Evolutionary conservation across 768 basidiomycete genomes (phyloP), one percentile per base, ranked within the genome.

Genomic region (Naganishia friedmannii): DNA sequence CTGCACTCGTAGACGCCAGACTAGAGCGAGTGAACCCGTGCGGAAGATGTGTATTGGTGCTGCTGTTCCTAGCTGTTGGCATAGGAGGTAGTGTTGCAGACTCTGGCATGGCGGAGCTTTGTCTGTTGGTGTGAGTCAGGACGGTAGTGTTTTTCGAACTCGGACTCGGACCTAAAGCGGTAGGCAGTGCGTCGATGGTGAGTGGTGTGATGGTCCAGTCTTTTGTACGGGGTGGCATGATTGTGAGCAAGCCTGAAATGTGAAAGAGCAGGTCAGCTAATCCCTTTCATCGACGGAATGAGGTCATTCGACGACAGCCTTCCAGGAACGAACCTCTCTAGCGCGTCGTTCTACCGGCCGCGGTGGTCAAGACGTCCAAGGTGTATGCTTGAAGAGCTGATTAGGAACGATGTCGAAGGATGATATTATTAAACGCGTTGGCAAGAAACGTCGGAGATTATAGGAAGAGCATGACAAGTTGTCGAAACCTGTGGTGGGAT

Each of bases 31-130:
- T 42, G 58, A 60, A 60, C 9, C 58, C 58, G 31, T 60, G 37
- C 8, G 37, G 37, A 21, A 37, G 58, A 21, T 60, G 58, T 26
- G 58, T 60, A 37, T 42, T 34, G 15, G 58, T 37, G 34, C 23
- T 60, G 37, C 58, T 60, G 58, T 60, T 60, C 37, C 37, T 32
- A 2, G 58, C 37, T 21, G 37, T 39, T n/a, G 34, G 37, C 42
- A 39, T 3, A 39, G 58, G 37, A 42, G 58, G 58, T n/a, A 60
- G 37, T 28, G 58, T 60, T 23, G 58, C 58, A 5, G 58, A 60
- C 26, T 60, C 58, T 6, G 58, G 58, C 58, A 60, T 60, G 58
- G 58, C 58, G n/a, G 58, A 60, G 37, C 58, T 42, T n/a, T 60
- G 58, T 19, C 34, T 21, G 21, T 60, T 23, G 21, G 58, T 34